phyloP scores from a whole-genome alignment of 371 early-diverging fungal genomes.

The Gilbertella persicaria region DNA sequence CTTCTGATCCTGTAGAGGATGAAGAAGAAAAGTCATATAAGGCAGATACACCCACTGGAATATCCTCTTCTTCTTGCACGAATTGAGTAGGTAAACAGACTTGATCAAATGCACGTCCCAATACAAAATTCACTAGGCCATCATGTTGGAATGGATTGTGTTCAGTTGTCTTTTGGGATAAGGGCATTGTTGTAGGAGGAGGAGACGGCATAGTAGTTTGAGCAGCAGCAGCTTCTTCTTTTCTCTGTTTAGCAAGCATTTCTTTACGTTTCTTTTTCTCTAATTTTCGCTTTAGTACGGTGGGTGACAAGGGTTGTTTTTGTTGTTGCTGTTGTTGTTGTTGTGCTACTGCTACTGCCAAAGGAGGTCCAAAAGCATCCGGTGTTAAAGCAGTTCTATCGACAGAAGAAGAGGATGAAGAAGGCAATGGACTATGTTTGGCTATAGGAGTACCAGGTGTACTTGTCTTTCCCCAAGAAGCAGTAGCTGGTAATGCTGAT shows the following conservation, averaged over 20 bases:
- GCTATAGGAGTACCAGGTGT: slow-evolving; percentile 52
- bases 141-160: slow-evolving; percentile 10
- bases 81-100: slow-evolving; percentile 10
- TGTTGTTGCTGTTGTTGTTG: slow-evolving; percentile 48
- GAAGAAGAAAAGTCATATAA: slow-evolving; percentile 16
- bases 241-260: slow-evolving; percentile 25
- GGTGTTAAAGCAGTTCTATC: slow-evolving; percentile 35
- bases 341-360: slow-evolving; percentile 55
- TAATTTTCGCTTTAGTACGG: slow-evolving; percentile 34
- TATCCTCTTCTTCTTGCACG: slow-evolving; percentile 24
- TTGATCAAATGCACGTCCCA: slow-evolving; percentile 40
- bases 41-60: slow-evolving; percentile 37
- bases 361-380: slow-evolving; percentile 54
- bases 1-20: slow-evolving; percentile 5
- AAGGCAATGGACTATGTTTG: slow-evolving; percentile 31
- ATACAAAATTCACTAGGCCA: slow-evolving; percentile 38
- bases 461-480: slow-evolving; percentile 64
- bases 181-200: too few species aligned
- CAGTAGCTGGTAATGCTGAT: slow-evolving; percentile 64
- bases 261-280: slow-evolving; percentile 51
- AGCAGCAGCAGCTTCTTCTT: slow-evolving; percentile 20
- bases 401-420: too few species aligned
- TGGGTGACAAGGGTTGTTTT: slow-evolving; percentile 24
- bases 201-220: background rate
- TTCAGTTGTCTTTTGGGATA: too few species aligned